Conservation (phyloP, 148 eudicot genomes). For the Nepenthes gracilis region DNA sequence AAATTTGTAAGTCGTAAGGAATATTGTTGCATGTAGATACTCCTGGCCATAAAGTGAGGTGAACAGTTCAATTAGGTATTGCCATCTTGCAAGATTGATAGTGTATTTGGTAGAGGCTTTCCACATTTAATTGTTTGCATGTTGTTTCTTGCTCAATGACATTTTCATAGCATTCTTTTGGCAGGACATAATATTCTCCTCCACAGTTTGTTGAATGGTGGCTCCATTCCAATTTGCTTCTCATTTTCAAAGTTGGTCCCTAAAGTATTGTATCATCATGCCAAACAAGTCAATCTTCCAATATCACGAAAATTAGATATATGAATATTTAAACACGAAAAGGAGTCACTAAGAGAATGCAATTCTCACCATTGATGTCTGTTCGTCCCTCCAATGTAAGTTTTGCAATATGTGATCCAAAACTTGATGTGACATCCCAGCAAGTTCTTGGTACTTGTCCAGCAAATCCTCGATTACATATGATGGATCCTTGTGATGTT, state of each 20-base stretch:
- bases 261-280: too few species aligned
- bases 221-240: too few species aligned
- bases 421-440: constrained; percentile 11
- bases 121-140: too few species aligned
- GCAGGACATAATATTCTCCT: neutral
- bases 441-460: constrained; percentile 9
- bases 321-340: neutral
- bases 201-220: too few species aligned
- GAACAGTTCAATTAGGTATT: too few species aligned
- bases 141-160: too few species aligned
- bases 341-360: neutral
- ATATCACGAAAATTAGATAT: neutral
- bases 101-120: too few species aligned
- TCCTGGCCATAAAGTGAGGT: too few species aligned
- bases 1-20: too few species aligned
- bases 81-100: too few species aligned
- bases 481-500: constrained; percentile 35
- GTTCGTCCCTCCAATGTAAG: constrained; percentile 74
- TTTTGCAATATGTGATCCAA: constrained; percentile 34
- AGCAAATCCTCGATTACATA: constrained; percentile 26
- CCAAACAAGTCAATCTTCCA: neutral
- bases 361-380: constrained; percentile 56
- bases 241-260: too few species aligned
- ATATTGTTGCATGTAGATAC: too few species aligned
- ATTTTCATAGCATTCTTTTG: neutral